Evolutionary conservation across 129 eudicot genomes (phyloP), one percentile per base, ranked within the genome.

Genomic region (Centella asiatica): DNA sequence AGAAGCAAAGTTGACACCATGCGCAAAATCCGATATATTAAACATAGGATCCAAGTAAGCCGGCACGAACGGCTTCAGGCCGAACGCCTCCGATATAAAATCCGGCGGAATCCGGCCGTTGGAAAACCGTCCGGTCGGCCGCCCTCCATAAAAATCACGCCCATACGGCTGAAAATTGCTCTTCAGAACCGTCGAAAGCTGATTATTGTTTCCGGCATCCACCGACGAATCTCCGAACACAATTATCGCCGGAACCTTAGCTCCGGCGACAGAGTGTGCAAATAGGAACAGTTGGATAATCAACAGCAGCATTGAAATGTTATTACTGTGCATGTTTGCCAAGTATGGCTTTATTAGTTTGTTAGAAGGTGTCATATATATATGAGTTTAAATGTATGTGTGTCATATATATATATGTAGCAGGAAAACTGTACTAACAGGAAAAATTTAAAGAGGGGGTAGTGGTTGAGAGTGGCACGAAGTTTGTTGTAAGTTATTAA

Each of bases 161-260:
- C 96, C 96, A 40, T 88, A 88, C 0, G 96, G 96, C 70, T 66
- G 46, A 61, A 84, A 84, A 62, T 88, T 84, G 78, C 96, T 88
- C 67, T 83, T 83, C 12, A 85, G 81, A 18, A 81, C 68, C n/a
- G 96, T 88, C 0, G 68, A 70, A 15, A 88, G 32, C 13, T 78
- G 75, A 71, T 87, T 87, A 68, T 87, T 87, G 80, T 87, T 87
- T 3, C 95, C 95, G 5, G 96, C 83, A 54, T 88, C 96, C 0
- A 88, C 96, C 0, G 96, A 76, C 11, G 96, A 88, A 69, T 88
- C 96, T 0, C 96, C 96, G 47, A 88, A 88, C 27, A 88, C 96
- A 18, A 88, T 81, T 18, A 88, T 68, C 2, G 96, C 85, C 40
- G 96, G 88, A 6, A 88, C 49, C 23, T 77, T 76, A 32, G 79